phyloP scores from a whole-genome alignment of 2,329 filamentous ascomycete species.

The Amphichorda felina region DNA sequence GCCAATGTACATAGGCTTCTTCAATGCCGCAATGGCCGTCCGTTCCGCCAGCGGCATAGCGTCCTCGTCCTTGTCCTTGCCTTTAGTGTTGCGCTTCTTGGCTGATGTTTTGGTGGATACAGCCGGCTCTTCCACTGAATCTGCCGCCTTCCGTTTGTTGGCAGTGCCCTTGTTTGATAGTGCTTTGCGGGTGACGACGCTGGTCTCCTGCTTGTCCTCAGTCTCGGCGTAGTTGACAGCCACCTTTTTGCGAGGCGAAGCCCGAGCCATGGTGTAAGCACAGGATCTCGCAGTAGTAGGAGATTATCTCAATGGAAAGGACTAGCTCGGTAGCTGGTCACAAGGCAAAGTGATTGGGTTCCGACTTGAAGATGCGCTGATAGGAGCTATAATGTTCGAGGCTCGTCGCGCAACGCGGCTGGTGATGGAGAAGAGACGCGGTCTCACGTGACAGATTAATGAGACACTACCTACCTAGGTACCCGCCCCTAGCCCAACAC shows the following conservation, averaged over 20 bases:
- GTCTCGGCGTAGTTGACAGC: conserved; percentile 17
- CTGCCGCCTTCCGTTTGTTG: neutral
- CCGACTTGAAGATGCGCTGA: too few species aligned
- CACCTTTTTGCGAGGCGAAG: conserved; percentile 19
- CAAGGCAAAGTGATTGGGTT: too few species aligned
- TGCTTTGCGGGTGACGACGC: too few species aligned
- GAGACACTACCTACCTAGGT: too few species aligned
- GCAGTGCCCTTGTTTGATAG: too few species aligned
- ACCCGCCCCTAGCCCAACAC: too few species aligned
- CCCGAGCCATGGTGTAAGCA: conserved; percentile 17
- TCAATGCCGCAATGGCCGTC: conserved; percentile 50
- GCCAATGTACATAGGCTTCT: conserved; percentile 68
- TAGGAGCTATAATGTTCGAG: too few species aligned
- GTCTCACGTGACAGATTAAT: conserved; percentile 1
- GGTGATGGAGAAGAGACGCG: neutral
- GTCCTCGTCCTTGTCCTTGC: conserved; percentile 26
- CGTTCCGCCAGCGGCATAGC: conserved; percentile 55
- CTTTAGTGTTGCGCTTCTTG: conserved; percentile 34
- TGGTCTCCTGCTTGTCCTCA: conserved; percentile 6
- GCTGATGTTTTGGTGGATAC: conserved; percentile 10
- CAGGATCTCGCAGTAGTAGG: too few species aligned
- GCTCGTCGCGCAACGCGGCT: too few species aligned
- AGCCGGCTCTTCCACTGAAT: conserved; percentile 7
- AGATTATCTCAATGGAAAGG: too few species aligned
- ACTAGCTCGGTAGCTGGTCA: too few species aligned